Conservation (phyloP, 2,329 filamentous ascomycete genomes). For the Cercospora canescens region DNA sequence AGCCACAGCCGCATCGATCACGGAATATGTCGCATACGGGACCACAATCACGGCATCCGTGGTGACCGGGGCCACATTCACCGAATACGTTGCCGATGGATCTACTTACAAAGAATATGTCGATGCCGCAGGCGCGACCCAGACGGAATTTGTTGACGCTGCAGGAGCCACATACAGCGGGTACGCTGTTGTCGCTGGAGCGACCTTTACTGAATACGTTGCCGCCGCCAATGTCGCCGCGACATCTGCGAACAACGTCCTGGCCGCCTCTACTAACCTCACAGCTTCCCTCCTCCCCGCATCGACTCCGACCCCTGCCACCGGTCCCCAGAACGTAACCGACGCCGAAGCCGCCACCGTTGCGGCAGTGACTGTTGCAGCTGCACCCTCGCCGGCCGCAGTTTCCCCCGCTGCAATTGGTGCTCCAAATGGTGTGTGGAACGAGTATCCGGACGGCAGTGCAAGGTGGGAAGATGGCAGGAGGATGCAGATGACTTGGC, state of each 20-base stretch:
- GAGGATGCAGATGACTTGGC: neutral
- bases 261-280: neutral
- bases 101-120: neutral
- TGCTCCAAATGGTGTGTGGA: neutral
- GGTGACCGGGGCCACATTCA: neutral
- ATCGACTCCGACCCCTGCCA: neutral
- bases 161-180: neutral
- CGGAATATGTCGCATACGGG: neutral
- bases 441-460: neutral
- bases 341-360: neutral
- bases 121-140: neutral
- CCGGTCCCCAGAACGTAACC: neutral
- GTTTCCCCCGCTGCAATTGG: neutral
- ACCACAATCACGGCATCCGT: neutral
- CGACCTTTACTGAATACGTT: neutral
- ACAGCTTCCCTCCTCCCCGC: neutral
- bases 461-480: neutral
- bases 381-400: neutral
- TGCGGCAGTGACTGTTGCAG: neutral
- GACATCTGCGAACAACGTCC: neutral
- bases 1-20: neutral
- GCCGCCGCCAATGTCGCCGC: neutral
- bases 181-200: neutral
- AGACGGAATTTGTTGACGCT: neutral
- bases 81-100: neutral